Conservation (phyloP, 768 basidiomycete genomes). For the Rhizopogon vesiculosus region DNA sequence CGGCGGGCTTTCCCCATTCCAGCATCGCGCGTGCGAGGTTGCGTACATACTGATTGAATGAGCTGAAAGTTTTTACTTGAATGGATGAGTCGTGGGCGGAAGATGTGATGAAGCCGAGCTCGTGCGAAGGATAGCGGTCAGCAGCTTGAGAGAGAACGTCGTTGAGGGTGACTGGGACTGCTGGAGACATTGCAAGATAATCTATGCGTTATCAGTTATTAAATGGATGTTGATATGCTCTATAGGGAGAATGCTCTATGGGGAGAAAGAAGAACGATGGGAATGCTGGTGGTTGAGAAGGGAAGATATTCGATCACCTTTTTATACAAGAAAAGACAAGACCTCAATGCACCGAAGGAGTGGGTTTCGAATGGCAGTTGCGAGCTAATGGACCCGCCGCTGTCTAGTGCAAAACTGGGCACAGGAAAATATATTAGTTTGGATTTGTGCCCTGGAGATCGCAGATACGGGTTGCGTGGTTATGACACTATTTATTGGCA, state of each 20-base stretch:
- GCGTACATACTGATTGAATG: slow-evolving; percentile 5
- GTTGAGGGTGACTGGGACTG: slow-evolving; percentile 2
- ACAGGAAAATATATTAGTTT: neutral
- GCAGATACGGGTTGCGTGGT: neutral
- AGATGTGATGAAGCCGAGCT: slow-evolving; percentile 6
- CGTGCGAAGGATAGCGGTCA: slow-evolving; percentile 2
- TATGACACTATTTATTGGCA: too few species aligned
- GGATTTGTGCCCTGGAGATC: neutral
- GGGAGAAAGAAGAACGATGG: neutral
- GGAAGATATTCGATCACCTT: neutral
- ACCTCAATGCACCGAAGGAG: neutral
- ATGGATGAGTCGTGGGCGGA: slow-evolving; percentile 6
- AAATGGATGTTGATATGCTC: neutral
- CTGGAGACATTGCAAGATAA: neutral
- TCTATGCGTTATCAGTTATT: neutral
- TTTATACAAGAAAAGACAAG: too few species aligned
- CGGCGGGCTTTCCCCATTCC: slow-evolving; percentile 3
- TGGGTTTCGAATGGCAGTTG: neutral
- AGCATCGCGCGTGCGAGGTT: slow-evolving; percentile 4
- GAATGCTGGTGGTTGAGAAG: too few species aligned
- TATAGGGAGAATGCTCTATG: neutral
- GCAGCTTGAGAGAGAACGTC: slow-evolving; percentile 4
- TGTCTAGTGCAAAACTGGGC: neutral
- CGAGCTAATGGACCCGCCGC: neutral
- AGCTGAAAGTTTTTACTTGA: slow-evolving; percentile 1